Conservation (phyloP, 345 rosid species). For the Aegle marmelos region DNA sequence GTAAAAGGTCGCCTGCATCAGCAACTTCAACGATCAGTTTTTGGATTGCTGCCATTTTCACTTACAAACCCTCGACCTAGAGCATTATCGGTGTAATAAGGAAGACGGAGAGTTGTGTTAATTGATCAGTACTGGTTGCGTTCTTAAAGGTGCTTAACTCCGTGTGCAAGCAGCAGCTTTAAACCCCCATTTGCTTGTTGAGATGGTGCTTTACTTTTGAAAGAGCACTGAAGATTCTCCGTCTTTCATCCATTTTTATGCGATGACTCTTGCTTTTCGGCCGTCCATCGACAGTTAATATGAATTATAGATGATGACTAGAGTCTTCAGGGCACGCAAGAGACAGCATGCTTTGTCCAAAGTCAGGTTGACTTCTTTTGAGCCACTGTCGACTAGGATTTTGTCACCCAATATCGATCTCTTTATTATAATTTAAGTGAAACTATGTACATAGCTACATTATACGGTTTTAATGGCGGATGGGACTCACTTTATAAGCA, state of each 20-base stretch:
- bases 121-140: not conserved
- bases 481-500: too few species aligned
- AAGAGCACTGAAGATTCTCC: slow-evolving; percentile 23
- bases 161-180: slow-evolving; percentile 34
- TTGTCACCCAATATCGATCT: slow-evolving; percentile 2
- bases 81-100: not conserved
- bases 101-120: not conserved
- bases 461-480: too few species aligned
- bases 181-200: slow-evolving; percentile 15
- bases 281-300: slow-evolving; percentile 13
- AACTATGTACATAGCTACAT: not conserved
- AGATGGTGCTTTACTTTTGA: slow-evolving; percentile 12
- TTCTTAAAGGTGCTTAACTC: slow-evolving; percentile 35
- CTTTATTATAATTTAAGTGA: not conserved
- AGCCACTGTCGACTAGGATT: slow-evolving; percentile 22
- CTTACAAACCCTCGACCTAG: not conserved
- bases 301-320: not conserved
- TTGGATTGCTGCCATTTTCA: slow-evolving; percentile 29
- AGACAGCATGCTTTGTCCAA: slow-evolving; percentile 24
- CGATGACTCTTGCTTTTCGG: slow-evolving; percentile 28
- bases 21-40: slow-evolving; percentile 78
- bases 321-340: not conserved
- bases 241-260: slow-evolving; percentile 1
- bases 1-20: slow-evolving; percentile 62
- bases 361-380: slow-evolving; percentile 17